Percentiles rank a stretch among this genome's conserved stretches.
phyloP scores from a whole-genome alignment of 768 basidiomycete species.

The Pleurotus giganteus region DNA sequence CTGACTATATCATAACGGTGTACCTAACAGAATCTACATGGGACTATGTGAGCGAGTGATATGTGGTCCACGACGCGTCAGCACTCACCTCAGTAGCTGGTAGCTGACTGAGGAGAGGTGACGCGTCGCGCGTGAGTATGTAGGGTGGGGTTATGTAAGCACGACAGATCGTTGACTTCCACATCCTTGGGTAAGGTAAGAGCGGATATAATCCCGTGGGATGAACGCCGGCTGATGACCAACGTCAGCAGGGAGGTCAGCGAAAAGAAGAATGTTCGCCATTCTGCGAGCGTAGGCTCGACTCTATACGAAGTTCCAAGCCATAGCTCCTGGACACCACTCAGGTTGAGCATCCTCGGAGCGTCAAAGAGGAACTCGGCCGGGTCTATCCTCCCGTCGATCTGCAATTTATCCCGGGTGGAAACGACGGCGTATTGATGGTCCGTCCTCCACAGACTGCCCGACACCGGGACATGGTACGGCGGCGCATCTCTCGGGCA shows the following conservation, averaged over 20 bases:
- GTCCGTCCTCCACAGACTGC: neutral
- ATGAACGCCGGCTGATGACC: neutral
- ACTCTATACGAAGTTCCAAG: neutral
- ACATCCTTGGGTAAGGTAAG: constrained; percentile 1
- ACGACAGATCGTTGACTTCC: too few species aligned
- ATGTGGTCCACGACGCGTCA: too few species aligned
- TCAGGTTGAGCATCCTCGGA: neutral
- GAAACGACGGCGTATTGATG: neutral
- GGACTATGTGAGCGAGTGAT: too few species aligned
- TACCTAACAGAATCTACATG: too few species aligned
- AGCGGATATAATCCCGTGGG: neutral
- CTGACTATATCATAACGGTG: too few species aligned
- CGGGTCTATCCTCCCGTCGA: neutral
- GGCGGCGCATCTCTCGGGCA: neutral
- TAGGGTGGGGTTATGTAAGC: too few species aligned
- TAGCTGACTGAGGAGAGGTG: too few species aligned
- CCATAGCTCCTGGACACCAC: neutral
- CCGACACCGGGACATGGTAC: too few species aligned
- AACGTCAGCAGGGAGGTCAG: neutral
- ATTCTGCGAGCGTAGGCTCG: neutral
- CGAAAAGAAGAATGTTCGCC: constrained; percentile 1
- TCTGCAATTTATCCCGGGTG: neutral
- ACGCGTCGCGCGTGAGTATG: too few species aligned
- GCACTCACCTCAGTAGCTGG: too few species aligned
- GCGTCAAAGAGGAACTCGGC: neutral